A percentile compares a stretch with the other conserved stretches of the same genome.
Evolutionary conservation across 371 early-diverging fungal genomes (phyloP).

Genomic region (Fennellomyces sp.): DNA sequence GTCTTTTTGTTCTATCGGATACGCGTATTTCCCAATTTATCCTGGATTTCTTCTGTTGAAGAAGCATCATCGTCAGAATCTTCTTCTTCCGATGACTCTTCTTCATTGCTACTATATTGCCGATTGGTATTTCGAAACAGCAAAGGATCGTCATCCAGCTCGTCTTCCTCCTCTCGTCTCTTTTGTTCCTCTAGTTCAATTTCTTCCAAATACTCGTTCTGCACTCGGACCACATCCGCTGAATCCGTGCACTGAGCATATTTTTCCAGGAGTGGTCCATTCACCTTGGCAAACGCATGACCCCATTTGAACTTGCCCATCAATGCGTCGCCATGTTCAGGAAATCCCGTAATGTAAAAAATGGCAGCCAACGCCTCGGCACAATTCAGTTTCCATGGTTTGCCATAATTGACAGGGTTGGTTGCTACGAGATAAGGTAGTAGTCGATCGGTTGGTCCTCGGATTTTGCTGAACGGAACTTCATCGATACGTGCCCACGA

Average conservation of each 20-base stretch:
- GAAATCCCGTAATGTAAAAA: slow-evolving; percentile 91
- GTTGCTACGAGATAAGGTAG: slow-evolving; percentile 98
- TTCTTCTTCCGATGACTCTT: slow-evolving; percentile 32
- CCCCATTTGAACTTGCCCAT: slow-evolving; percentile 97
- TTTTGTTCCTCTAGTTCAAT: slow-evolving; percentile 54
- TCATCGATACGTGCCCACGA: slow-evolving; percentile 98
- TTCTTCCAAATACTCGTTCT: slow-evolving; percentile 79
- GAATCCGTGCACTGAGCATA: slow-evolving; percentile 91
- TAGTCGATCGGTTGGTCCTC: slow-evolving; percentile 83
- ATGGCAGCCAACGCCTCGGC: slow-evolving; percentile 99
- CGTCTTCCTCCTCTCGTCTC: slow-evolving; percentile 19
- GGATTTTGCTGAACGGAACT: slow-evolving; percentile 92
- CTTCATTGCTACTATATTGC: slow-evolving; percentile 37
- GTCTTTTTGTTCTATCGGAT: slow-evolving; percentile 4
- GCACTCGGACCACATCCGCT: slow-evolving; percentile 80
- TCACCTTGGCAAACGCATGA: slow-evolving; percentile 89
- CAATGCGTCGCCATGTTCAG: slow-evolving; percentile 85
- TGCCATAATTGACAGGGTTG: slow-evolving; percentile 99
- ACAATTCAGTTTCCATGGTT: slow-evolving; percentile 98
- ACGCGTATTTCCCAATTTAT: slow-evolving; percentile 19
- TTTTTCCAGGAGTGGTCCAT: slow-evolving; percentile 71
- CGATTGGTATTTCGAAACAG: slow-evolving; percentile 59
- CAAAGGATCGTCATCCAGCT: slow-evolving; percentile 20
- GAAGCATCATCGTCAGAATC: slow-evolving; percentile 25
- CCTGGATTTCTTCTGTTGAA: slow-evolving; percentile 16